Evolutionary conservation across 257 asterid species (phyloP), one percentile per base, ranked within the genome.

Genomic region (Striga asiatica): DNA sequence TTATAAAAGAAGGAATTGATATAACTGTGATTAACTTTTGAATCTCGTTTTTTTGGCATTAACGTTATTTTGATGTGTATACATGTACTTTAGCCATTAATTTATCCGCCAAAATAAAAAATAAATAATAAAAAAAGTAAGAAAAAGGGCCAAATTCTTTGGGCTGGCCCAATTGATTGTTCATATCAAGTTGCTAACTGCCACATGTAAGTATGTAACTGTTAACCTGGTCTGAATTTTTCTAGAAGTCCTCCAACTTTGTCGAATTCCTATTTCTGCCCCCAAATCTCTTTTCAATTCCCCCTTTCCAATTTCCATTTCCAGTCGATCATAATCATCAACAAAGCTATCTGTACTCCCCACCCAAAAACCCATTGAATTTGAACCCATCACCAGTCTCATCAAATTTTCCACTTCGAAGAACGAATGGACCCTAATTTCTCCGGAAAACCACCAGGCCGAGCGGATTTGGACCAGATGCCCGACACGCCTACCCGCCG

Each of bases 401-500:
- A n/a, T n/a, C 27, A 19, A 13, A 54, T 59, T 46, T 5, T 11
- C 22, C 37, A 25, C 19, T 23, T 6, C 47, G 21, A 41, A 45
- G 29, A 66, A 68, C 69, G 1, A 18, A 82, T 88, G 94, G 86
- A 84, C 66, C 84, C 82, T 21, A 61, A 72, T 62, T 82, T 75
- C 50, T 58, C 70, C 67, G 81, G 84, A 37, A 75, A 78, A 67
- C 71, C 85, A 2, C 66, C 77, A 35, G 72, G 59, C 32, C 74
- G 80, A 18, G 39, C 71, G 0, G 93, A 80, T 73, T 67, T 88
- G 24, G 95, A 84, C 70, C 93, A 78, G 79, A 80, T 88, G 83
- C 74, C 81, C 12, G 88, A 88, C 39, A 78, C 87, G 19, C 95
- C 94, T 2, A 74, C 77, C 29, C 86, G 92, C 0, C 61, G 81